A percentile compares a stretch with the other conserved stretches of the same genome.
Conservation (phyloP, 164 flowering plant genomes). For the Macadamia tetraphylla region DNA sequence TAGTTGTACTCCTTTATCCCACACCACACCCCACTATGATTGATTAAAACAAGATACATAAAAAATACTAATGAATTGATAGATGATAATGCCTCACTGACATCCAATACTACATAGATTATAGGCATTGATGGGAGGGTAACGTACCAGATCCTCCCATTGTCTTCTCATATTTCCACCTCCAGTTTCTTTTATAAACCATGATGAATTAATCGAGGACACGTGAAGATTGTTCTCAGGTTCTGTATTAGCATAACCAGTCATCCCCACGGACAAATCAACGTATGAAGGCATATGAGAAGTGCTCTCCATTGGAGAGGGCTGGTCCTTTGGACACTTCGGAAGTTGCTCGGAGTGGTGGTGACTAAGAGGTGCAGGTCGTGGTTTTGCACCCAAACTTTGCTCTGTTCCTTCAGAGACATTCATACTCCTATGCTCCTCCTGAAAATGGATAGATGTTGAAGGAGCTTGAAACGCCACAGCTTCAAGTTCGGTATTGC, state of each 20-base stretch:
- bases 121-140: not conserved
- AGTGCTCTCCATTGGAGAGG: slow-evolving; percentile 17
- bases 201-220: slow-evolving; percentile 16
- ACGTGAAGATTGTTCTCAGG: slow-evolving; percentile 14
- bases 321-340: slow-evolving; percentile 16
- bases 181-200: slow-evolving; percentile 22
- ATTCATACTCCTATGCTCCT: slow-evolving; percentile 14
- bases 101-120: slow-evolving; percentile 5
- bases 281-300: slow-evolving; percentile 9
- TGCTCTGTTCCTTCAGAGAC: slow-evolving; percentile 21
- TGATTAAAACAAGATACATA: too few relatives aligned
- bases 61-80: too few relatives aligned
- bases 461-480: slow-evolving; percentile 21
- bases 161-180: slow-evolving; percentile 20
- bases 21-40: too few relatives aligned
- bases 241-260: slow-evolving; percentile 5
- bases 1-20: too few relatives aligned
- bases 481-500: slow-evolving; percentile 31
- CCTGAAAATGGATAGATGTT: slow-evolving; percentile 14
- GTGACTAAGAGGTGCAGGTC: slow-evolving; percentile 15
- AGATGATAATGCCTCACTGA: too few relatives aligned
- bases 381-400: slow-evolving; percentile 11
- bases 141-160: slow-evolving; percentile 37
- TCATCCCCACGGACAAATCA: slow-evolving; percentile 16
- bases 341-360: slow-evolving; percentile 18